Conservation (phyloP, 139 green algal species). For the Auxenochlorella protothecoides region DNA sequence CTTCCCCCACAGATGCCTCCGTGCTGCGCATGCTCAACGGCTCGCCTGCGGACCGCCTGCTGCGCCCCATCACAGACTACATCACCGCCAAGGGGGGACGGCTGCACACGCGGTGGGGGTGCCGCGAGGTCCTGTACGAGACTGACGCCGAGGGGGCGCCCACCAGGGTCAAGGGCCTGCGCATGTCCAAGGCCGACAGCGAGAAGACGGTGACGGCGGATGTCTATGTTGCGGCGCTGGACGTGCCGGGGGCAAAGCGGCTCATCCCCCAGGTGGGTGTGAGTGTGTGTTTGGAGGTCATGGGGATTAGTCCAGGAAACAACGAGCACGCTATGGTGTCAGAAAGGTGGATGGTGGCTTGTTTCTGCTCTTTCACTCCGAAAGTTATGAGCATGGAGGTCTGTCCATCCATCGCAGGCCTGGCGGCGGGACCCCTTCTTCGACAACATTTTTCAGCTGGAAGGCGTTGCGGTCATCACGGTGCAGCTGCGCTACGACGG, state of each 20-base stretch:
- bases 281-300: too few relatives aligned
- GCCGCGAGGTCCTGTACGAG: conserved; percentile 82
- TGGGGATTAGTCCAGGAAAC: too few relatives aligned
- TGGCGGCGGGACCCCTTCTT: conserved; percentile 70
- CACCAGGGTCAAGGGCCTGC: conserved; percentile 63
- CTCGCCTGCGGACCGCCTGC: conserved; percentile 74
- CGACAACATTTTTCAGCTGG: conserved; percentile 84
- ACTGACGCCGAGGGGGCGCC: conserved; percentile 36
- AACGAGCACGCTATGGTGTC: too few relatives aligned
- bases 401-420: background rate
- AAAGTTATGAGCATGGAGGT: too few relatives aligned
- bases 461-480: conserved; percentile 92
- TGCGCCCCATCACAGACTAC: conserved; percentile 86
- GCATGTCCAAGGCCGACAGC: conserved; percentile 35
- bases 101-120: conserved; percentile 66
- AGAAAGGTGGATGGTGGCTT: too few relatives aligned
- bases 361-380: too few relatives aligned
- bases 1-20: conserved; percentile 56
- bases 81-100: conserved; percentile 65
- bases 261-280: conserved; percentile 53
- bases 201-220: conserved; percentile 67
- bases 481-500: conserved; percentile 94
- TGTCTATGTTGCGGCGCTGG: conserved; percentile 85
- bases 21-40: conserved; percentile 92
- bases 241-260: conserved; percentile 85